Base-by-base conservation (phyloP, 352 stramenopile genomes). In the Globisporangium parvum region DNA sequence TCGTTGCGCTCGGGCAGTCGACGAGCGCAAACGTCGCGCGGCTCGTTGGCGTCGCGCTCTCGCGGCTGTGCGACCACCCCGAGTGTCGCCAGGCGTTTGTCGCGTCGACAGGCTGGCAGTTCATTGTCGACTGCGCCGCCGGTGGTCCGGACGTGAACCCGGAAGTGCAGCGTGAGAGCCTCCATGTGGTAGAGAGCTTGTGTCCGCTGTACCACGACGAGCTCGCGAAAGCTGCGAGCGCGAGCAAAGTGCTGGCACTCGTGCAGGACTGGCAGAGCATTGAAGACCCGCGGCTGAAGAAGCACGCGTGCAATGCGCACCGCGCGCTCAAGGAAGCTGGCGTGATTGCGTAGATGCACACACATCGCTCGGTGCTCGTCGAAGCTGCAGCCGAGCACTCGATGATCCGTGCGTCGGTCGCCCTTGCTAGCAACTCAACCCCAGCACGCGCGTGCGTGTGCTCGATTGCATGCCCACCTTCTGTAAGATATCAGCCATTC, bases 101-200 rank as follows among this genome's bases (percentile, higher is more conserved):
- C 51, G 67, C 80, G 50, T 94, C 80, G 23, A 73, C 85, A 35
- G 82, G 82, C 26, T 94, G 84, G 84, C 70, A 92, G 62, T 89
- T 91, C 58, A 88, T 94, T 59, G 77, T 94, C 8, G 66, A 86
- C 64, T 86, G 73, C 46, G 84, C 84, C 9, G 80, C 74, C 10
- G 83, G 83, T 11, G 81, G 77, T 11, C 64, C 70, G 8, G 60
- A 70, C 51, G 71, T 94, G 21, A 74, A 77, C 24, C 69, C 80
- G 9, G 84, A 94, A 44, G 73, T 91, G 59, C 84, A 94, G 58
- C 80, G 84, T 51, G 81, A 88, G 56, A 92, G 84, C 71, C 78
- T 94, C 59, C 81, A 86, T 70, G 81, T 94, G 60, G 79, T 94
- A 75, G 81, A 91, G 71, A 88, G 71, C 56, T 74, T 94, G 51